Conservation (phyloP, 495 filamentous ascomycete species). For the Glarea lozoyensis region DNA sequence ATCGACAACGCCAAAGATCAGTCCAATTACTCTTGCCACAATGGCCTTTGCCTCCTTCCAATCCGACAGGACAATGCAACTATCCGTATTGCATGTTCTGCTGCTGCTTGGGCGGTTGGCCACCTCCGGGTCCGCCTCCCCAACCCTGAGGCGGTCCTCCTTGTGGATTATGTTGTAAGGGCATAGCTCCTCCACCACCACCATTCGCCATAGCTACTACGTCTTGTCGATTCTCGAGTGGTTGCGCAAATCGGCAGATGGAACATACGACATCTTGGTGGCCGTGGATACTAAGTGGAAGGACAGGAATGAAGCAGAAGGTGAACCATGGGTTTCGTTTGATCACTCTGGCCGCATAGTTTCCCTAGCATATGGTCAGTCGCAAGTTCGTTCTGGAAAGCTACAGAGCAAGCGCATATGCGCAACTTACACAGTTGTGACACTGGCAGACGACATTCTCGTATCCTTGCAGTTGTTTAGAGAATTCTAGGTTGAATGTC, state of each 20-base stretch:
- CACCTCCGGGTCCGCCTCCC: slow-evolving; percentile 9
- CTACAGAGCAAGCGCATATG: background rate
- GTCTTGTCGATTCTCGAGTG: slow-evolving; percentile 41
- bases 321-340: slow-evolving; percentile 50
- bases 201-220: slow-evolving; percentile 33
- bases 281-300: slow-evolving; percentile 45
- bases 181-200: slow-evolving; percentile 30
- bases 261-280: slow-evolving; percentile 45
- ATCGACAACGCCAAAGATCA: too few species aligned
- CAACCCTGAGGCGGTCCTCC: slow-evolving; percentile 12
- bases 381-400: background rate
- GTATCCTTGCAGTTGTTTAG: slow-evolving; percentile 43
- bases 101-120: slow-evolving; percentile 10
- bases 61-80: background rate
- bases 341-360: slow-evolving; percentile 39
- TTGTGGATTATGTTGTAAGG: slow-evolving; percentile 32
- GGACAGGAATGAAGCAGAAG: slow-evolving; percentile 47
- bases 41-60: too few species aligned
- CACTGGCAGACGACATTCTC: slow-evolving; percentile 45
- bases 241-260: slow-evolving; percentile 48
- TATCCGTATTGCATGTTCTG: slow-evolving; percentile 21
- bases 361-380: slow-evolving; percentile 25
- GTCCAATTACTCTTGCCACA: too few species aligned
- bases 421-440: slow-evolving; percentile 35
- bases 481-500: slow-evolving; percentile 25